Conservation (phyloP, 169 alveolate genomes). For the Plasmodium vinckei region DNA sequence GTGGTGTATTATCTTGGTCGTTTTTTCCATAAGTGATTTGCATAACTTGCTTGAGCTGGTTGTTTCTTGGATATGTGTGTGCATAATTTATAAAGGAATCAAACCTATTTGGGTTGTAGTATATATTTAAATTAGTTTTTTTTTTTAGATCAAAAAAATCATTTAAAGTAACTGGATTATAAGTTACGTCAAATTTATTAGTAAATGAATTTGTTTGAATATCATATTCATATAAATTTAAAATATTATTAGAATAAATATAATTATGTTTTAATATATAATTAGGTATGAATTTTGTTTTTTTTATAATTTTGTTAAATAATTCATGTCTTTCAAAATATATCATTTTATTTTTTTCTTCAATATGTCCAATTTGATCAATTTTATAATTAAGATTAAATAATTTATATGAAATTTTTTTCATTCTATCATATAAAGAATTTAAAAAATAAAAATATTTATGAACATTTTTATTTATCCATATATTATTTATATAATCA, state of each 20-base stretch:
- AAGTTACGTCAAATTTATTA: constrained; percentile 48
- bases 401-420: constrained; percentile 67
- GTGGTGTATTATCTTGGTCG: not conserved
- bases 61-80: constrained; percentile 24
- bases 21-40: constrained; percentile 11
- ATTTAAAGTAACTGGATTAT: constrained; percentile 15
- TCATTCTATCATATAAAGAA: constrained; percentile 73
- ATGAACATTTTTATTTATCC: constrained; percentile 68
- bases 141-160: constrained; percentile 31
- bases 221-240: constrained; percentile 67
- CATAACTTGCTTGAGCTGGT: constrained; percentile 59
- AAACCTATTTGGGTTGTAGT: constrained; percentile 7
- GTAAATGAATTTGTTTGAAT: constrained; percentile 49
- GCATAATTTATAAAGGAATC: constrained; percentile 50
- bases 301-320: constrained; percentile 63
- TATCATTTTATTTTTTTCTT: constrained; percentile 68
- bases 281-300: constrained; percentile 63
- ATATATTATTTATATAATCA: constrained; percentile 61
- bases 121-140: constrained; percentile 55
- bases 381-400: constrained; percentile 50
- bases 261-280: constrained; percentile 61
- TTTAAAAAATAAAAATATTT: constrained; percentile 76
- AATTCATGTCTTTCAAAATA: constrained; percentile 69
- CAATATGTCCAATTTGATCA: constrained; percentile 61
- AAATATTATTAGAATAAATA: constrained; percentile 47